Evolutionary conservation across 495 filamentous ascomycete species (phyloP), one percentile per base, ranked within the genome.

Genomic region (Penicillium paxilli): DNA sequence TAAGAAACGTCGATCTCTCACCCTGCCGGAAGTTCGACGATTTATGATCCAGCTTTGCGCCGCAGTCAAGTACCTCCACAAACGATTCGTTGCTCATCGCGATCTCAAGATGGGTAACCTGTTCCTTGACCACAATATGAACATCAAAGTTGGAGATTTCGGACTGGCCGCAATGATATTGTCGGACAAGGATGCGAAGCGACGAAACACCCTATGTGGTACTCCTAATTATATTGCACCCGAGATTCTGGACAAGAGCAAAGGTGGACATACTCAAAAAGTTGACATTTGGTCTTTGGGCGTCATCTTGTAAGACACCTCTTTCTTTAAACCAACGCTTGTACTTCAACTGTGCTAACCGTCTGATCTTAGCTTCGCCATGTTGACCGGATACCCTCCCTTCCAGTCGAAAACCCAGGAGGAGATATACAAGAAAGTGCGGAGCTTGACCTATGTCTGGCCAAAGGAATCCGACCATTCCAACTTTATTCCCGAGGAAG

Each of bases 171-270:
- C 95, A 2, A 76, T 98, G 60, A 80, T 96, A 22, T 78, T 97
- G 20, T 91, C 91, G 1, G 87, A 90, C 51, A 90, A 85, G 64
- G 92, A 96, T 55, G 88, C 89, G 71, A 84, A 86, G 59, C 80
- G 87, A 62, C 84, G 96, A 61, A 95, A 86, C 32, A 99, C 95
- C 0, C 78, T 99, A 44, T 99, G 95, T 58, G 95, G 95, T 25
- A 98, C 95, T 11, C 95, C 95, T 2, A 98, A 98, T 68, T 99
- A 99, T 70, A 96, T 99, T 68, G 95, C 95, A 0, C 94, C 94
- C 2, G 94, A 99, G 67, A 92, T 99, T 53, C 80, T 97, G 47
- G 87, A 87, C 46, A 66, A 68, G 58, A 78, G 71, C 49, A 92
- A 89, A 64, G 88, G 88, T 23, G 92, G 92, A 3, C 92, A 97